phyloP scores from a whole-genome alignment of 495 filamentous ascomycete species.

The Geoglossum glabrum region DNA sequence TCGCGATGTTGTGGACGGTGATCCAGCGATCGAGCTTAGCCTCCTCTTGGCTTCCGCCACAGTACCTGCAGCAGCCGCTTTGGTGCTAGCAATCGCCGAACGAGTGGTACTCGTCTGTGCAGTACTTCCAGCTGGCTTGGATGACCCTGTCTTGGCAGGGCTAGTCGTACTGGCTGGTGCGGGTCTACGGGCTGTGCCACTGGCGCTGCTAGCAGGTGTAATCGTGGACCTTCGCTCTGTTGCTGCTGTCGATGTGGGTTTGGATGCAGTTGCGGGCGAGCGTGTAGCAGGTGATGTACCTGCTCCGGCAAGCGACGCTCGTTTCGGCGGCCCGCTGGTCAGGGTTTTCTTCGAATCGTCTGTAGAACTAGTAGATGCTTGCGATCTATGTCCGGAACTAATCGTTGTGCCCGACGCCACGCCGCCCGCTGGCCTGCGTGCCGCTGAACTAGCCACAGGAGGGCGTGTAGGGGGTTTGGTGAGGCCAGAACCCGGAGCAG shows the following conservation, averaged over 20 bases:
- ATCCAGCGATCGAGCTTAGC: neutral
- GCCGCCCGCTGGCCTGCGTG: neutral
- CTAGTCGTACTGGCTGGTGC: neutral
- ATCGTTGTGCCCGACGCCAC: neutral
- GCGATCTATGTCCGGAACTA: neutral
- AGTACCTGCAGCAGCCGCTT: neutral
- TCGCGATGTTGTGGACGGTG: neutral
- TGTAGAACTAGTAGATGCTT: slow-evolving; percentile 1
- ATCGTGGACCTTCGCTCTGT: neutral
- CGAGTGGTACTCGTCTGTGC: neutral
- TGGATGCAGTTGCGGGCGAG: neutral
- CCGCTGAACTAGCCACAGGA: neutral
- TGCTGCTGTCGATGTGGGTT: neutral
- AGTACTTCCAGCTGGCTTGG: neutral
- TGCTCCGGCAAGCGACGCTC: neutral
- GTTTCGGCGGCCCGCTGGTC: neutral
- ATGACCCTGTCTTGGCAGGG: neutral
- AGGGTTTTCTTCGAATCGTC: slow-evolving; percentile 1
- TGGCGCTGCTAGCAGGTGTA: neutral
- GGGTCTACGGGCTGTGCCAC: neutral
- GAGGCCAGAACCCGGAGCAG: neutral
- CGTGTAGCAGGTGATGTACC: neutral
- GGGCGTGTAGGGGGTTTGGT: slow-evolving; percentile 1
- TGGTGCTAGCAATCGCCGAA: neutral
- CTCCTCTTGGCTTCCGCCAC: neutral